These are phyloP conservation scores for Talaromyces trachyspermus DNA, from an alignment of 495 filamentous ascomycete species.

Conservation along the genomic window DNA sequence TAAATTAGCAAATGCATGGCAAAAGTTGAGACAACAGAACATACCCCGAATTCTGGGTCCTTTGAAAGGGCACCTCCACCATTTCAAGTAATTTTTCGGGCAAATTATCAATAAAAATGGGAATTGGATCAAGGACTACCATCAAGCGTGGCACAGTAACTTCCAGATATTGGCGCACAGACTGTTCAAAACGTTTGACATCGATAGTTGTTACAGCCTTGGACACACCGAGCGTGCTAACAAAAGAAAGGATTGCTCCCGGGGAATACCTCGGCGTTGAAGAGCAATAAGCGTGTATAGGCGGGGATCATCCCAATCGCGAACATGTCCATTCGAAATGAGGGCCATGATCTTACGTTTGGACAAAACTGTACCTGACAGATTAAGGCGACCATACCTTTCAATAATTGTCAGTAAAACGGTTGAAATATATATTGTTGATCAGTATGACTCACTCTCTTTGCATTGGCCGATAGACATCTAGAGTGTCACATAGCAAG, in stretches of 20 bases:
- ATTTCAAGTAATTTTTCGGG: conserved; percentile 34
- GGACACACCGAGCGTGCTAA: conserved; percentile 82
- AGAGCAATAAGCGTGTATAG: conserved; percentile 82
- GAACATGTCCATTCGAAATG: conserved; percentile 63
- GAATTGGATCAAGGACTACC: conserved; percentile 67
- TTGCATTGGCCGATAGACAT: conserved; percentile 80
- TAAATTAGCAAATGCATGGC: neutral
- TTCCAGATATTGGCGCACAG: conserved; percentile 75
- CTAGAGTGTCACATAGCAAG: conserved; percentile 73
- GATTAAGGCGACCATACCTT: conserved; percentile 65
- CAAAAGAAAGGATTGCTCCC: conserved; percentile 77
- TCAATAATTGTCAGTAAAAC: conserved; percentile 8
- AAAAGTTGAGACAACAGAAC: neutral
- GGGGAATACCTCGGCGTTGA: conserved; percentile 78
- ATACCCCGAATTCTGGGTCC: conserved; percentile 34
- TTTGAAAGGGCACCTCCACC: conserved; percentile 55
- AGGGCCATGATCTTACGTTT: conserved; percentile 77
- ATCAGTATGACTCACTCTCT: conserved; percentile 46
- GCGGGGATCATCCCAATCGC: conserved; percentile 83
- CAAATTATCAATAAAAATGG: conserved; percentile 67
- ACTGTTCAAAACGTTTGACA: conserved; percentile 66
- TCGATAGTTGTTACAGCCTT: conserved; percentile 67
- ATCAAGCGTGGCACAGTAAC: conserved; percentile 76
- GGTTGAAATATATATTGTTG: neutral
- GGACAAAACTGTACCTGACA: conserved; percentile 73